Evolutionary conservation across 164 flowering plant genomes (phyloP), one percentile per base, ranked within the genome.

Genomic region (Houttuynia cordata): DNA sequence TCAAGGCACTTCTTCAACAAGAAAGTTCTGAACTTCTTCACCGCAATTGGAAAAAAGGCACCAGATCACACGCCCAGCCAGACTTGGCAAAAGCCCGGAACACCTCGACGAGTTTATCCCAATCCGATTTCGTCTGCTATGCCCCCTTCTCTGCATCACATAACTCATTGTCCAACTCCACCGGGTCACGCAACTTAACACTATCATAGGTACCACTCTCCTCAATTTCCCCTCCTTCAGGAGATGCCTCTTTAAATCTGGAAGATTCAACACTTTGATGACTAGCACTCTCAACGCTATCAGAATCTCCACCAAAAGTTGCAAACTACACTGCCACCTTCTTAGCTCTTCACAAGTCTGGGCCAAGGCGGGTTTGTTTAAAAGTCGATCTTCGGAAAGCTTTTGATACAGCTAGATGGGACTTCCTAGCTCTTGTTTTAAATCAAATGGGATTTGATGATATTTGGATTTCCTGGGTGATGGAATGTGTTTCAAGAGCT

Each of bases 31-130:
- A 88, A 91, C 65, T 80, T 78, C 0, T 47, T 24, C 0, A 65
- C 91, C 19, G 98, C 96, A 14, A 85, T 82, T 0, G 87, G 95
- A 63, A 78, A 91, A 78, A 83, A 86, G 17, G 87, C 75, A 25
- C 69, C 59, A 45, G 98, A 64, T 83, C 78, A 21, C 80, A 70
- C 2, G 94, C 92, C 96, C 98, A 91, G 30, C 87, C 80, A 0
- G 96, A 88, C 21, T 40, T 70, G 0, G 75, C 68, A 67, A 88
- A 86, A 24, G 60, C 53, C 14, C 53, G 58, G 49, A 88, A 86
- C 15, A 85, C 60, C 51, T 83, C 86, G 19, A 21, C 56, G 6
- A 30, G 37, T 30, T 30, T 30, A 2, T 81, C 82, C 83, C 78
- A 73, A 24, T 85, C 87, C 3, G 68, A 58, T 19, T 66, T 66